Evolutionary conservation across 2,329 filamentous ascomycete species (phyloP), one percentile per base, ranked within the genome.

Genomic region (Verticillium zaregamsianum): DNA sequence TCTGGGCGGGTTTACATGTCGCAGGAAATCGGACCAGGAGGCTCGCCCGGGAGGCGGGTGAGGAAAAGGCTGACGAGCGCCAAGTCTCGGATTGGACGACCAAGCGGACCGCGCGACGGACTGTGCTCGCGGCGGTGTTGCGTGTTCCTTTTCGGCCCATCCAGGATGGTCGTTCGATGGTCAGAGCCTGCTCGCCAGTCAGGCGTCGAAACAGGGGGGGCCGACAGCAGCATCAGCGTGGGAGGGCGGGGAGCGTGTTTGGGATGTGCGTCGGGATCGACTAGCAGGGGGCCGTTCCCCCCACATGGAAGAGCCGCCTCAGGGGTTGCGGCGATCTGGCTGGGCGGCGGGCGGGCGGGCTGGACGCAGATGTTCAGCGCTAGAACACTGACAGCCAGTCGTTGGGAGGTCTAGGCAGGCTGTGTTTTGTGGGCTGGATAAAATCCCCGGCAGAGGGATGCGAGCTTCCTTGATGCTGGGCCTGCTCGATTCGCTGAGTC

Each of bases 21-120:
- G 35, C 57, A 58, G 57, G 31, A 28, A 39, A 40, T 58, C 35
- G 57, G 57, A 49, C 57, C n/a, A 49, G 45, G 45, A 23, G 45
- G 45, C 12, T 49, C 45, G 20, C 45, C 45, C 17, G n/a, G 45
- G 5, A 23, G 45, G 33, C 33, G 33, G 33, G 33, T 11, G 14
- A 35, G 28, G 2, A 35, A 23, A n/a, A 49, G 45, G 45, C 45
- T 49, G 2, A 49, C 45, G 45, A 49, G 8, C 45, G 45, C 45
- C 45, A 49, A 49, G 45, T 49, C 45, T 49, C 45, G 20, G 20
- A 49, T 49, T 49, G 45, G 45, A 49, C 45, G 45, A 23, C 45
- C 45, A 49, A 49, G 45, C 45, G 45, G 45, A 23, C 45, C 45
- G 45, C n/a, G 23, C 45, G n/a, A 49, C 45, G 45, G 45, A 49